Evolutionary conservation across 305 asterid species (phyloP), one percentile per base, ranked within the genome.

Genomic region (Ilex paraguariensis): DNA sequence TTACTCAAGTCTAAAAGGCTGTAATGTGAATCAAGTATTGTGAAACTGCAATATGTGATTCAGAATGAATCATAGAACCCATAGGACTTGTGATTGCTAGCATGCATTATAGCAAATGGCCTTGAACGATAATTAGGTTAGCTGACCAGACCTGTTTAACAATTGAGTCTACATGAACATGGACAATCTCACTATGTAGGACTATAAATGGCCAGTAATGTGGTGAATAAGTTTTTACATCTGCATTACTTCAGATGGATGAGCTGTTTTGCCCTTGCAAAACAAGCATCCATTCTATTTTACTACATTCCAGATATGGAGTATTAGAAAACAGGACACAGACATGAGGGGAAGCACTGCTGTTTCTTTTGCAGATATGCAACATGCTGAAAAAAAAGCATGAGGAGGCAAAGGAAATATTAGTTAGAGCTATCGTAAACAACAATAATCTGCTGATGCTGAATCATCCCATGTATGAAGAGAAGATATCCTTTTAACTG

Each of bases 381-480:
- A 75, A 68, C 81, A 86, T 77, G 81, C 86, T 90, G 52, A 79
- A 83, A 71, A 87, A 77, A 84, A 90, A 77, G 58, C 79, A 79
- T 13, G 95, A 90, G 53, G 98, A 86, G 73, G 97, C 96, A 3
- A 90, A 90, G 66, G 96, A 90, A 50, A 30, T 84, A 58, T 51
- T 90, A 71, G 95, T 81, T 62, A 86, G 72, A 68, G 90, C 89
- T 68, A 66, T 82, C 63, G 87, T 93, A 68, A 90, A 77, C 84
- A 90, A 75, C 86, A 90, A 87, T 74, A 86, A 79, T 80, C 73
- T 90, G 67, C 84, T 90, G 73, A 61, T 93, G 89, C 90, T 93
- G 76, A 77, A 84, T 68, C 83, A 72, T 81, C 95, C 95, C 76
- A 70, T 62, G 59, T 69, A 82, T 36, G 81, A 83, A 13, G 80